Conservation (phyloP, 2,329 filamentous ascomycete genomes). For the Colletotrichum abscissum region DNA sequence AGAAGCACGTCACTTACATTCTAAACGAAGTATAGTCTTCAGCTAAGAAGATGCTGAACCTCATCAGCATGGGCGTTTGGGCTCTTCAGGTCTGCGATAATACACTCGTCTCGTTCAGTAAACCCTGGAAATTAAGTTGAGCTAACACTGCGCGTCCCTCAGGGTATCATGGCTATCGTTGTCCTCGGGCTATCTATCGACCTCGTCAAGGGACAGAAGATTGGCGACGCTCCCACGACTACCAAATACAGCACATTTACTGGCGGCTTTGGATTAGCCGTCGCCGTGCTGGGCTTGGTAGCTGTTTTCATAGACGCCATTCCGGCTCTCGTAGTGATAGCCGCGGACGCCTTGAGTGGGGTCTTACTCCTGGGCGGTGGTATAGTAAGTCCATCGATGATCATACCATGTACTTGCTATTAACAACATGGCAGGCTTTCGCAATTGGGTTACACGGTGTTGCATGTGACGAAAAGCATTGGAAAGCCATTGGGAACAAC, state of each 20-base stretch:
- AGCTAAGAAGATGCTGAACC: constrained; percentile 1
- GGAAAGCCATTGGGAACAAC: background rate
- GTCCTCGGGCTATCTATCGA: constrained; percentile 27
- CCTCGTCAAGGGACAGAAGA: constrained; percentile 4
- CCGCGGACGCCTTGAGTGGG: constrained; percentile 24
- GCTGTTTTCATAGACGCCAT: constrained; percentile 27
- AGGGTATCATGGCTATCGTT: constrained; percentile 31
- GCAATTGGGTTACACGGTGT: constrained; percentile 20
- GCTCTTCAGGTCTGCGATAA: constrained; percentile 23
- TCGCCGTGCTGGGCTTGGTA: constrained; percentile 10
- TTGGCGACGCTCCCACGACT: constrained; percentile 21
- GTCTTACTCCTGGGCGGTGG: constrained; percentile 29
- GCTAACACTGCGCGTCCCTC: background rate
- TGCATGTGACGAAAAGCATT: background rate
- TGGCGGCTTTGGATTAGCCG: constrained; percentile 26
- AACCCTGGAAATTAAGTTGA: too few relatives aligned
- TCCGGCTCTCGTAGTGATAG: constrained; percentile 22
- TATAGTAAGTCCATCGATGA: constrained; percentile 15
- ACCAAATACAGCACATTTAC: constrained; percentile 24
- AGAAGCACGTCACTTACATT: background rate
- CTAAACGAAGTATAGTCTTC: background rate
- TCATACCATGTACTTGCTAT: background rate
- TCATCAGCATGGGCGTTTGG: constrained; percentile 26
- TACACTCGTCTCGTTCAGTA: background rate
- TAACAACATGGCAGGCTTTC: constrained; percentile 3